Percentiles rank a stretch among this genome's conserved stretches.
phyloP scores from a whole-genome alignment of 106 monocot species.

The Dendrobium catenatum region DNA sequence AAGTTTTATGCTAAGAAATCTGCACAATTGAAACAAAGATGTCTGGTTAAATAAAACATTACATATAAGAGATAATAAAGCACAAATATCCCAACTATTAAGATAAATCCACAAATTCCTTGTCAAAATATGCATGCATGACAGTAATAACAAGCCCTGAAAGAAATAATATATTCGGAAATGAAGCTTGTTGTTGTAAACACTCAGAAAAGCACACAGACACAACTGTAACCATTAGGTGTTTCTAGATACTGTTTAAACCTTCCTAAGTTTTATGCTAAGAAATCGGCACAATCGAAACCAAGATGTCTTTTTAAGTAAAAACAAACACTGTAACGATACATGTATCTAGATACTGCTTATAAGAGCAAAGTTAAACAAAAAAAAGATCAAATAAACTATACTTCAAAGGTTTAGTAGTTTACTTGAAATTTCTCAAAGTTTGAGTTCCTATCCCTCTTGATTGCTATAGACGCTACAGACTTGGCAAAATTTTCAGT shows the following conservation, averaged over 20 bases:
- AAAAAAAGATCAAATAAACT: too few species aligned
- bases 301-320: too few species aligned
- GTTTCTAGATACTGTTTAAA: background rate
- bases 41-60: background rate
- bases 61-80: background rate
- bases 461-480: constrained; percentile 53
- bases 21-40: background rate
- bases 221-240: background rate
- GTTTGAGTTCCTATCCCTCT: constrained; percentile 54
- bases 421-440: constrained; percentile 74
- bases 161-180: background rate
- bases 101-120: background rate
- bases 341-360: background rate
- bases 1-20: background rate
- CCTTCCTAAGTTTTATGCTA: too few species aligned
- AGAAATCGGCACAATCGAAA: too few species aligned
- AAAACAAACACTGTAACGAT: background rate
- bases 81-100: background rate
- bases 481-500: constrained; percentile 58
- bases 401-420: background rate
- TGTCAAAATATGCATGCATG: background rate
- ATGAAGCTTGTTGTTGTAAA: background rate
- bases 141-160: background rate
- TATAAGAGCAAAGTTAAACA: background rate
- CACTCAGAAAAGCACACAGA: background rate